phyloP scores from a whole-genome alignment of 176 grass and related monocot species.

The Alloteropsis semialata region DNA sequence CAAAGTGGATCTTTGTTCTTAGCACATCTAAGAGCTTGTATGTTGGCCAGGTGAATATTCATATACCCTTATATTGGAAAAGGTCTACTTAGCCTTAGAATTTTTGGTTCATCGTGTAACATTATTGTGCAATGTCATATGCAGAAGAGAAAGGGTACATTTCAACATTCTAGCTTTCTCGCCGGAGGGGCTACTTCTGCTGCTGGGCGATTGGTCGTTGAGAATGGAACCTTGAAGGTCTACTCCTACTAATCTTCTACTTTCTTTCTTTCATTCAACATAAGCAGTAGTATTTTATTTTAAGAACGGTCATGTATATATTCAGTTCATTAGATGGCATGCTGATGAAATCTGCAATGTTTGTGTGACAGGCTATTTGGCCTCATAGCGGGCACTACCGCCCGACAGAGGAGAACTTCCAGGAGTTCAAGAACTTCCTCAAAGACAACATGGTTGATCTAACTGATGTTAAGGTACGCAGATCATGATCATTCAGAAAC shows the following conservation, averaged over 20 bases:
- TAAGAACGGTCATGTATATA: neutral
- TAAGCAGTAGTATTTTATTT: neutral
- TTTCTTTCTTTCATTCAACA: neutral
- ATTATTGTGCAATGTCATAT: neutral
- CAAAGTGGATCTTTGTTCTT: slow-evolving; percentile 93
- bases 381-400: slow-evolving; percentile 89
- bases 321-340: neutral
- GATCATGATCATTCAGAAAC: neutral
- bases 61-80: neutral
- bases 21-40: slow-evolving; percentile 80
- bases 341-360: slow-evolving; percentile 15
- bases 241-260: neutral
- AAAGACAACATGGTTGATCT: slow-evolving; percentile 67
- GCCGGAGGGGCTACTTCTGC: slow-evolving; percentile 88
- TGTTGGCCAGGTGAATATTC: slow-evolving; percentile 67
- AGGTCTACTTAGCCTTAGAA: neutral
- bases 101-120: neutral
- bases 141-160: slow-evolving; percentile 92
- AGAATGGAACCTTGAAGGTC: slow-evolving; percentile 81
- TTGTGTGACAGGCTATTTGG: slow-evolving; percentile 78
- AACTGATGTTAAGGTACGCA: slow-evolving; percentile 58
- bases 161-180: slow-evolving; percentile 95
- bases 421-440: slow-evolving; percentile 82
- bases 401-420: slow-evolving; percentile 77
- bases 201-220: slow-evolving; percentile 68